Evolutionary conservation across 495 filamentous ascomycete species (phyloP).

Genomic region (Monascus purpureus): DNA sequence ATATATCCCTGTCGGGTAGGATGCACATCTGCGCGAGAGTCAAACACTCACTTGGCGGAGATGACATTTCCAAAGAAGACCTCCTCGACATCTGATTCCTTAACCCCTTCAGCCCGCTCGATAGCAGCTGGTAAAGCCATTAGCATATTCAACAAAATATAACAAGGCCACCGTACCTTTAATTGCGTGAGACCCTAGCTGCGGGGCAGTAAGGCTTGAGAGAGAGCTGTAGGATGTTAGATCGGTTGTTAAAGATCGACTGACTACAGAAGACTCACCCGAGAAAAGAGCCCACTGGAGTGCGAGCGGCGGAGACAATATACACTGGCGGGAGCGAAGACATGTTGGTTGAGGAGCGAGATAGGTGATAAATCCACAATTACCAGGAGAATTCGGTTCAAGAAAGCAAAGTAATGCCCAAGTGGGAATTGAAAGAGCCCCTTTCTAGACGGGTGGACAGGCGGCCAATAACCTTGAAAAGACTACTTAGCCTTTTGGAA

Average conservation of each 20-base stretch:
- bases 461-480: too few species aligned
- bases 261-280: conserved; percentile 44
- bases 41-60: conserved; percentile 66
- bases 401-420: too few species aligned
- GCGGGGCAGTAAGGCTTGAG: conserved; percentile 67
- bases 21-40: conserved; percentile 1
- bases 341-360: conserved; percentile 25
- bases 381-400: too few species aligned
- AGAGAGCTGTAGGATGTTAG: conserved; percentile 47
- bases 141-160: conserved; percentile 2
- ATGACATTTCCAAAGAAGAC: conserved; percentile 98
- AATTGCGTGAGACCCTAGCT: conserved; percentile 84
- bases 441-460: conserved; percentile 8
- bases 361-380: too few species aligned
- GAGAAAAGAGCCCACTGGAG: conserved; percentile 83
- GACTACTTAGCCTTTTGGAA: too few species aligned
- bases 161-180: conserved; percentile 45
- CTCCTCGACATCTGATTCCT: conserved; percentile 77
- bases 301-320: conserved; percentile 84
- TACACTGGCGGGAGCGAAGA: conserved; percentile 70
- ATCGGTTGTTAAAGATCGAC: conserved; percentile 6
- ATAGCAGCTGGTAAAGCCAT: conserved; percentile 49
- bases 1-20: conserved; percentile 1
- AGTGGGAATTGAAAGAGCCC: conserved; percentile 1
- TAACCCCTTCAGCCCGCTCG: conserved; percentile 70